Percentiles rank a stretch among this genome's conserved stretches.
phyloP scores from a whole-genome alignment of 2,329 filamentous ascomycete species.

The Curvularia eragrostidis region DNA sequence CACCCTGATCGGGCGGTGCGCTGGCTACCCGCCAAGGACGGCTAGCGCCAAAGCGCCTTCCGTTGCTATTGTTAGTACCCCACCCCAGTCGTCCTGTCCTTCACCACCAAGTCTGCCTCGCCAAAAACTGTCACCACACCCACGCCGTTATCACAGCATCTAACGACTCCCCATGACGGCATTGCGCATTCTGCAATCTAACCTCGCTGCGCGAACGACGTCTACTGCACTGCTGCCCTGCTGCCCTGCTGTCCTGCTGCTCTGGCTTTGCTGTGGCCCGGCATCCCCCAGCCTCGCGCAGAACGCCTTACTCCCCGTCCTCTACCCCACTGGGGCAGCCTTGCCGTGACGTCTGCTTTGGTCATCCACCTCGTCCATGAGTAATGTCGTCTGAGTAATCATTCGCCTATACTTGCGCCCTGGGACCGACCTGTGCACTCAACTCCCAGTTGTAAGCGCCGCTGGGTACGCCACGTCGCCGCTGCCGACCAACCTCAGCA shows the following conservation, averaged over 20 bases:
- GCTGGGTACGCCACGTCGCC: constrained; percentile 18
- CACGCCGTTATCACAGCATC: constrained; percentile 4
- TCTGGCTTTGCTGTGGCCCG: constrained; percentile 3
- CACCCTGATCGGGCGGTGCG: no score
- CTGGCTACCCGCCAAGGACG: no score
- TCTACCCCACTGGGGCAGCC: constrained; percentile 1
- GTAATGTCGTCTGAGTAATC: constrained; percentile 12
- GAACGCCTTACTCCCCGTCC: constrained; percentile 9
- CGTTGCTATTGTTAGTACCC: constrained; percentile 16
- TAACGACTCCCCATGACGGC: constrained; percentile 17
- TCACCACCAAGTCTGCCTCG: constrained; percentile 26
- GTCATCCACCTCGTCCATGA: constrained; percentile 5
- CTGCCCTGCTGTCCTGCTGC: no score
- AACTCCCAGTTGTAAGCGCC: constrained; percentile 29
- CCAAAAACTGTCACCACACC: constrained; percentile 21
- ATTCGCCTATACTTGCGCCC: constrained; percentile 3
- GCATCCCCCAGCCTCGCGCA: constrained; percentile 15
- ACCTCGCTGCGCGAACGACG: constrained; percentile 3
- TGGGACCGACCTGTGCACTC: background rate
- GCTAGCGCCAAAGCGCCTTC: constrained; percentile 11
- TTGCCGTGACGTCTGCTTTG: constrained; percentile 2
- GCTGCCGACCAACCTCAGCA: constrained; percentile 18
- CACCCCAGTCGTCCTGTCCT: constrained; percentile 20
- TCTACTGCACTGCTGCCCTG: no score
- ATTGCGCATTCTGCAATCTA: constrained; percentile 12